Conservation (phyloP, 2,329 filamentous ascomycete species). For the Paraphaeosphaeria sporulosa region DNA sequence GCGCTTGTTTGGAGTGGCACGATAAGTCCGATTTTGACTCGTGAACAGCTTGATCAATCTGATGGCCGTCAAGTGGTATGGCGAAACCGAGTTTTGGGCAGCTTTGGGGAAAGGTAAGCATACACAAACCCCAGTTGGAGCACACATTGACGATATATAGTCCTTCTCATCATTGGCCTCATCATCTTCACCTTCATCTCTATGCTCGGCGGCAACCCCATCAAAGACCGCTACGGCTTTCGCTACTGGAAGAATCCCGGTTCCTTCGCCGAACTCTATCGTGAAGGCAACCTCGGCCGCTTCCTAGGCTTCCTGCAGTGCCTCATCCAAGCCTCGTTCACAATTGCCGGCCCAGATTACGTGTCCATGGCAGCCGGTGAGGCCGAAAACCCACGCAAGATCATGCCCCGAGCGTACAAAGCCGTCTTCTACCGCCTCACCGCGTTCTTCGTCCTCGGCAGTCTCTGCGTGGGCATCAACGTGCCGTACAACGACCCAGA, state of each 20-base stretch:
- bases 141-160: slow-evolving; percentile 16
- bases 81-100: slow-evolving; percentile 73
- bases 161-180: slow-evolving; percentile 56
- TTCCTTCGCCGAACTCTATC: slow-evolving; percentile 70
- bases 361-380: slow-evolving; percentile 59
- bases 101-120: slow-evolving; percentile 62
- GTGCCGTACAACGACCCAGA: slow-evolving; percentile 72
- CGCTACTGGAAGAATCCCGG: slow-evolving; percentile 67
- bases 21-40: slow-evolving; percentile 18
- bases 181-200: slow-evolving; percentile 73
- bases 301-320: slow-evolving; percentile 81
- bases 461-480: slow-evolving; percentile 73
- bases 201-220: slow-evolving; percentile 83
- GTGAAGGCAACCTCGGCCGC: slow-evolving; percentile 71
- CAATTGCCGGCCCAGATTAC: slow-evolving; percentile 58
- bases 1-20: background rate
- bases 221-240: slow-evolving; percentile 59
- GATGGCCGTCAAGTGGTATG: slow-evolving; percentile 62
- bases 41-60: slow-evolving; percentile 66
- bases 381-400: slow-evolving; percentile 53
- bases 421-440: slow-evolving; percentile 81
- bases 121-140: too few relatives aligned
- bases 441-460: slow-evolving; percentile 77
- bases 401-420: slow-evolving; percentile 77
- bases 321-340: slow-evolving; percentile 66